phyloP scores from a whole-genome alignment of 805 yeast species.

The Lachancea dasiensis region DNA sequence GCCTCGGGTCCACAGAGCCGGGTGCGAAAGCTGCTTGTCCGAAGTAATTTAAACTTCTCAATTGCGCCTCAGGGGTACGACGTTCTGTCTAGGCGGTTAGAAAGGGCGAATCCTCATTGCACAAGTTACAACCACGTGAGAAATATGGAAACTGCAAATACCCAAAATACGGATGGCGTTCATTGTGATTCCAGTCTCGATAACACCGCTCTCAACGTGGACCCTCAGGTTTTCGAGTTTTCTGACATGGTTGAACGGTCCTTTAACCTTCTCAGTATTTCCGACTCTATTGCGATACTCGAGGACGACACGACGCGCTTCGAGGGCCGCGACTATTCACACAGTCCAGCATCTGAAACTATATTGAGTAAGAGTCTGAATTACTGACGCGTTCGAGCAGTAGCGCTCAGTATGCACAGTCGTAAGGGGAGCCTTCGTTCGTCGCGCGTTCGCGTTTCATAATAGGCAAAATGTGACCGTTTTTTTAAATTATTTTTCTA shows the following conservation, averaged over 20 bases:
- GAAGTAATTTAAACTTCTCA: too few species aligned
- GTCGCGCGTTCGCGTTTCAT: background rate
- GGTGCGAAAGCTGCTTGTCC: too few species aligned
- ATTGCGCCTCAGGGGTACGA: too few species aligned
- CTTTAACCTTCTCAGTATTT: conserved; percentile 3
- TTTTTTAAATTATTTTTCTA: background rate
- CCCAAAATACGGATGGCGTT: too few species aligned
- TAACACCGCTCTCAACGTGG: conserved; percentile 1
- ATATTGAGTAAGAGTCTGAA: conserved; percentile 2
- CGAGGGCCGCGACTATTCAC: conserved; percentile 3
- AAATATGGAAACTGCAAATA: too few species aligned
- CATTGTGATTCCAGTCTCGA: background rate
- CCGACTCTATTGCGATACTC: conserved; percentile 1
- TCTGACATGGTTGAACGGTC: conserved; percentile 7
- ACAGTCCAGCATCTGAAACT: conserved; percentile 4
- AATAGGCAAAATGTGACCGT: conserved; percentile 1
- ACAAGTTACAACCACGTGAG: too few species aligned
- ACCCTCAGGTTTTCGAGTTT: conserved; percentile 5
- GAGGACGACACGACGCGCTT: conserved; percentile 8
- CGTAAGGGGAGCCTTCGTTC: background rate
- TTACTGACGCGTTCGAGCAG: background rate
- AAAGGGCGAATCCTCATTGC: too few species aligned
- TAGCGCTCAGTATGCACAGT: too few species aligned
- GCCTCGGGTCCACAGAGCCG: too few species aligned
- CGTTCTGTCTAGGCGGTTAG: too few species aligned